Evolutionary conservation across 106 monocot genomes (phyloP).

Genomic region (Platanthera zijinensis): DNA sequence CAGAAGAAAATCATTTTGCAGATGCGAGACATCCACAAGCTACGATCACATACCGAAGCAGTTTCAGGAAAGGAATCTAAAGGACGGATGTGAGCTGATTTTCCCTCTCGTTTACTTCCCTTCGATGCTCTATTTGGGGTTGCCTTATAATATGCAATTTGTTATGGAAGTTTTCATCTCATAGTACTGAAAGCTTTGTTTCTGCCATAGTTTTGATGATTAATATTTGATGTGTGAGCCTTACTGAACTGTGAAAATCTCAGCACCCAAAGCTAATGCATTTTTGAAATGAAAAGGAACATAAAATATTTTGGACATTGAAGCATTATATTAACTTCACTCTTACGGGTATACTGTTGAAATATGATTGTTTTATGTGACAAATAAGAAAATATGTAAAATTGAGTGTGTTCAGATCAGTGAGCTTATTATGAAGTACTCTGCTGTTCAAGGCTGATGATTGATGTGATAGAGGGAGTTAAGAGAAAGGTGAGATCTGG

Average conservation of each 20-base stretch:
- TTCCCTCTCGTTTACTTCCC: background rate
- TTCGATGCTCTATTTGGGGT: background rate
- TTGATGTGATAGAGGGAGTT: background rate
- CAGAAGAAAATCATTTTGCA: constrained; percentile 12
- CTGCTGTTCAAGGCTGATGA: background rate
- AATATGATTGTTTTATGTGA: background rate
- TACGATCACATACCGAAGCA: constrained; percentile 80
- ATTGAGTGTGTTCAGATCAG: background rate
- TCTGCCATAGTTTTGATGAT: background rate
- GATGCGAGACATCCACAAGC: constrained; percentile 24
- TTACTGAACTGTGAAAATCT: background rate
- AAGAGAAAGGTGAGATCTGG: background rate
- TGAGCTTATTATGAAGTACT: background rate
- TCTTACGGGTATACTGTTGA: background rate
- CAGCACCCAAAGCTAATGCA: background rate
- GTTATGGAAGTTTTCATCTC: background rate
- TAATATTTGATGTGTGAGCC: background rate
- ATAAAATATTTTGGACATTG: background rate
- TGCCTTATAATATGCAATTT: background rate
- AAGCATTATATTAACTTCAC: background rate
- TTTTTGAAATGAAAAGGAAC: background rate
- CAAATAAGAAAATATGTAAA: background rate
- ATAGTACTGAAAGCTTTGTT: background rate
- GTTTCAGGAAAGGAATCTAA: constrained; percentile 76
- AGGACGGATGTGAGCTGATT: constrained; percentile 61